phyloP scores from a whole-genome alignment of 331 rosid species.

The Pyracantha coccinea region DNA sequence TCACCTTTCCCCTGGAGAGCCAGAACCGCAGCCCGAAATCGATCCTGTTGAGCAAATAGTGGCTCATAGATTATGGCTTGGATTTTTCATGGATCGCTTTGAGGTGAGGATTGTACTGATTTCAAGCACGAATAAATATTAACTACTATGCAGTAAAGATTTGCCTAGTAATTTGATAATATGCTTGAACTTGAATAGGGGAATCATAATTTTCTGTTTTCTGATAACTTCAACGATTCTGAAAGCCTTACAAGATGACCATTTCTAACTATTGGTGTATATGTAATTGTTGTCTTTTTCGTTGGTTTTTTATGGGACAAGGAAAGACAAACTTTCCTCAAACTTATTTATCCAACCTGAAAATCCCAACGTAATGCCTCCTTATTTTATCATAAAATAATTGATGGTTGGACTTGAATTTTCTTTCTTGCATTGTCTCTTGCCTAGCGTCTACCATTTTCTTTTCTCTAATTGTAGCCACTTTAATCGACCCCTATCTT shows the following conservation, averaged over 20 bases:
- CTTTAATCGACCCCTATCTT: too few relatives aligned
- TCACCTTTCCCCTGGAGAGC: constrained; percentile 90
- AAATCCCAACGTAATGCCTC: too few relatives aligned
- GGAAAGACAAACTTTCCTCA: too few relatives aligned
- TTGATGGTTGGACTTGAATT: too few relatives aligned
- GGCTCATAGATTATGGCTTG: constrained; percentile 96
- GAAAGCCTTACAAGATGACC: neutral
- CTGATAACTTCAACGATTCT: neutral
- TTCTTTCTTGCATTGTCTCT: too few relatives aligned
- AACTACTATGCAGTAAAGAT: neutral
- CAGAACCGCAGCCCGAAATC: constrained; percentile 53
- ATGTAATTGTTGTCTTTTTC: neutral
- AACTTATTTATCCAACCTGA: too few relatives aligned
- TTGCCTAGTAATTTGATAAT: neutral
- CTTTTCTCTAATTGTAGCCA: too few relatives aligned
- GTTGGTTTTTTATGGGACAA: too few relatives aligned
- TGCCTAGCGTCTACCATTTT: too few relatives aligned
- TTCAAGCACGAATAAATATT: neutral
- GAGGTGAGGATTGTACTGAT: constrained; percentile 51
- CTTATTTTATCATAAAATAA: too few relatives aligned
- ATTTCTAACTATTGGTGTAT: neutral
- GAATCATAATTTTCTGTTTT: neutral
- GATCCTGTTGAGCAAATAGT: constrained; percentile 88
- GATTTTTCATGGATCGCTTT: constrained; percentile 94
- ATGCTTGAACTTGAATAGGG: neutral